These are phyloP conservation scores for Hysterangium stoloniferum DNA, from an alignment of 768 basidiomycete species.

Conservation along the genomic window DNA sequence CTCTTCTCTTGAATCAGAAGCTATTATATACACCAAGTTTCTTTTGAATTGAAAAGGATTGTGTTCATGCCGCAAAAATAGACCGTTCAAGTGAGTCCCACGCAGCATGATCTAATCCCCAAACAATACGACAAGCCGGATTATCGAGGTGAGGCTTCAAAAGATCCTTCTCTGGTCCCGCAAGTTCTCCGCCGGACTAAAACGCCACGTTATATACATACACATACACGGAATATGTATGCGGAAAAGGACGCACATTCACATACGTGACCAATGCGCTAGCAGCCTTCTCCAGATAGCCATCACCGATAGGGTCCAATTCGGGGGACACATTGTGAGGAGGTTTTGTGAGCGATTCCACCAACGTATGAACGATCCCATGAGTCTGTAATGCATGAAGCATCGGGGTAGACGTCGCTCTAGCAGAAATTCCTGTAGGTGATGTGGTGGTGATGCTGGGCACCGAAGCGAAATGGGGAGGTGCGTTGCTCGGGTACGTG, in stretches of 20 bases:
- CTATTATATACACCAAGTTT: too few relatives aligned
- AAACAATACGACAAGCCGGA: too few relatives aligned
- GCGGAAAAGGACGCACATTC: not conserved
- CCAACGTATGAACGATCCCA: constrained; percentile 40
- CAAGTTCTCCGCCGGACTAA: not conserved
- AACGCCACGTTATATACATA: not conserved
- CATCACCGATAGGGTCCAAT: constrained; percentile 47
- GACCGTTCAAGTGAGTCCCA: too few relatives aligned
- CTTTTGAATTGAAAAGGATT: too few relatives aligned
- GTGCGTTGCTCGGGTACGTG: not conserved
- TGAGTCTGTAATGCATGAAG: constrained; percentile 42
- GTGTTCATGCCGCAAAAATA: too few relatives aligned
- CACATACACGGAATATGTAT: not conserved
- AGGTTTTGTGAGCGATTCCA: constrained; percentile 46
- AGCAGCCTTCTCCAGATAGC: constrained; percentile 53
- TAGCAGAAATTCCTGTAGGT: constrained; percentile 57
- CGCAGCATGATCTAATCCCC: too few relatives aligned
- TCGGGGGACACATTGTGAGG: constrained; percentile 62
- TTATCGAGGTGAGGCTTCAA: too few relatives aligned
- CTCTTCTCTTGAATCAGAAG: too few relatives aligned
- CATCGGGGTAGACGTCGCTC: constrained; percentile 44
- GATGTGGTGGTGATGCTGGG: too few relatives aligned
- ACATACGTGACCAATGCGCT: constrained; percentile 1
- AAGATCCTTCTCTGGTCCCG: too few relatives aligned
- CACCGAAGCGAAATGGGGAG: too few relatives aligned